Base-by-base conservation (phyloP, 2,329 filamentous ascomycete species). In the Alternaria sp. region DNA sequence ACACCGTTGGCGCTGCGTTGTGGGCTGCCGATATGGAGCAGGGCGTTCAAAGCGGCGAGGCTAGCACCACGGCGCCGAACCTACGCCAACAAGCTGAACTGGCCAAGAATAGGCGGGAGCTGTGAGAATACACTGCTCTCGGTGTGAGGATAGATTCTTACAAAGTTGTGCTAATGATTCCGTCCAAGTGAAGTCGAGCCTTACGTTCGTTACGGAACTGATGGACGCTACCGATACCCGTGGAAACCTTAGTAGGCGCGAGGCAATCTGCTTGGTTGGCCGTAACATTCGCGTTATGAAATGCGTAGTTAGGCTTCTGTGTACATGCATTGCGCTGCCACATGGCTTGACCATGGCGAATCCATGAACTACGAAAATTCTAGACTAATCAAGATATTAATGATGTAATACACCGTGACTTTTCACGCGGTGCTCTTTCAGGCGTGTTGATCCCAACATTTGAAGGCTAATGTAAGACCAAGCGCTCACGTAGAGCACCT, bases 1-100 rank as follows among this genome's bases (percentile, higher is more conserved):
- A 97, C 79, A 91, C 92, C 2, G 93, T 97, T 62, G 95, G 93
- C 8, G 95, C 94, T 57, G 95, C 95, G 8, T 83, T 98, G n/a
- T 97, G 93, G 93, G 94, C 95, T 44, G 92, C 93, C 17, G 93
- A 96, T 78, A 87, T 96, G 62, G 93, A 96, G 79, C 61, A 76
- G 58, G 61, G 64, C 9, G 65, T 65, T 32, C 52, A 63, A 8
- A 67, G 61, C 30, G 63, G 69, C 5, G 65, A 58, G 12, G 47
- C 68, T 23, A 68, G 67, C 59, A 77, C 73, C 3, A 80, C 78
- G 3, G 77, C 79, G 1, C 77, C 77, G 1, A 76, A 73, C 43
- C 70, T 81, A 17, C 76, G 77, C 43, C 67, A 78, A 30, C 77
- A 80, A 61, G 77, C 76, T 12, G 76, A 78, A 44, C 67, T 72